Percentiles rank a stretch among this genome's conserved stretches.
Conservation (phyloP, 1,139 yeast species). For the Debaryomyces robertsiae region DNA sequence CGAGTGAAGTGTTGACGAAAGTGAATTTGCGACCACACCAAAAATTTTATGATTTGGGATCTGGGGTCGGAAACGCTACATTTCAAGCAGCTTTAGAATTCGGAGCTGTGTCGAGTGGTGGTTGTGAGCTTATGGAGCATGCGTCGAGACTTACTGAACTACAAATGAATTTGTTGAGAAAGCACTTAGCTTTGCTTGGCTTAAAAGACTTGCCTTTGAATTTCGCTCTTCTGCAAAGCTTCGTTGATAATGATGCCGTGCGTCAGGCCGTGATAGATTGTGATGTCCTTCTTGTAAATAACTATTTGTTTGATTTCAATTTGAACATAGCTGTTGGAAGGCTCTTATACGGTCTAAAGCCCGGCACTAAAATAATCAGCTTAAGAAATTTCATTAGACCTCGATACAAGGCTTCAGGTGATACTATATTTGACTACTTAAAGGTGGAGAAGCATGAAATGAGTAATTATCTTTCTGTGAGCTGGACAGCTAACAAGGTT, state of each 20-base stretch:
- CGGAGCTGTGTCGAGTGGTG: conserved; percentile 77
- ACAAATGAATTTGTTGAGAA: conserved; percentile 60
- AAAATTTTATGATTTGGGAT: conserved; percentile 81
- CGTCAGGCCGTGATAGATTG: conserved; percentile 56
- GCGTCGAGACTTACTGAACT: conserved; percentile 69
- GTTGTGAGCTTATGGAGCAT: conserved; percentile 86
- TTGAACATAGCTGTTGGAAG: conserved; percentile 70
- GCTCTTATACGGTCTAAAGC: conserved; percentile 60
- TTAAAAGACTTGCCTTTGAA: conserved; percentile 56
- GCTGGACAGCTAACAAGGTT: conserved; percentile 90
- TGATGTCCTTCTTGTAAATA: conserved; percentile 77
- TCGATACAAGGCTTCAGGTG: conserved; percentile 55
- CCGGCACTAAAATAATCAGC: conserved; percentile 79
- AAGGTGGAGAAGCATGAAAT: conserved; percentile 66
- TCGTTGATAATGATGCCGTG: conserved; percentile 65
- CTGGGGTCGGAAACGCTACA: conserved; percentile 92
- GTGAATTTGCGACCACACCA: conserved; percentile 57
- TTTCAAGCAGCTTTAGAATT: conserved; percentile 87
- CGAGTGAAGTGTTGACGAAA: conserved; percentile 67
- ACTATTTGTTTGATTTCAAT: conserved; percentile 76
- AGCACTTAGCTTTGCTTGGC: conserved; percentile 66
- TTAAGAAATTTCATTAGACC: conserved; percentile 72
- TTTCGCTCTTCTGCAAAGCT: conserved; percentile 68
- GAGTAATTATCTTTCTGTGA: conserved; percentile 68
- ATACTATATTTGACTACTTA: conserved; percentile 63